A percentile compares a stretch with the other conserved stretches of the same genome.
Conservation (phyloP, 495 filamentous ascomycete species). For the Aspergillus nidulans region DNA sequence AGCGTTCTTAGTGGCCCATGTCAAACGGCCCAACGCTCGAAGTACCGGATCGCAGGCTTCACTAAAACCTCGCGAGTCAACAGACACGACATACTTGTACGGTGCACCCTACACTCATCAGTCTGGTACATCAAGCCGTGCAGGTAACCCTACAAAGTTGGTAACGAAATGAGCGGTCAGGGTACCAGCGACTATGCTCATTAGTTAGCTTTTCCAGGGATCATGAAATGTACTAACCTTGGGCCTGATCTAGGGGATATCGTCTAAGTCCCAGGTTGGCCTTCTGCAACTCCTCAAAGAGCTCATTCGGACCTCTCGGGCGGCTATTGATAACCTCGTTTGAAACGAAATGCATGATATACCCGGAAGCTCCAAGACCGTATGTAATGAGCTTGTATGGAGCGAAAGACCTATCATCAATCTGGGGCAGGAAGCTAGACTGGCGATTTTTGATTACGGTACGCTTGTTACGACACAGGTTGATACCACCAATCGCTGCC, state of each 20-base stretch:
- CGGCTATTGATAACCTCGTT: conserved; percentile 46
- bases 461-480: conserved; percentile 23
- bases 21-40: conserved; percentile 54
- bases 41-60: conserved; percentile 56
- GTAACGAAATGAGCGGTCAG: conserved; percentile 63
- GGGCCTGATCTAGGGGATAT: conserved; percentile 37
- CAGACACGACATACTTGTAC: conserved; percentile 74
- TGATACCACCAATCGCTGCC: conserved; percentile 29
- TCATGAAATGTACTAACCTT: conserved; percentile 28
- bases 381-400: conserved; percentile 31
- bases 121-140: conserved; percentile 2
- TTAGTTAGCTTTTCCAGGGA: neutral
- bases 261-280: conserved; percentile 56
- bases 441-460: conserved; percentile 13
- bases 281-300: conserved; percentile 59
- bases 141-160: conserved; percentile 58
- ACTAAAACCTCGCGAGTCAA: conserved; percentile 58
- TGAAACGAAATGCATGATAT: conserved; percentile 59
- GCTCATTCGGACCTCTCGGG: conserved; percentile 54
- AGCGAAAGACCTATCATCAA: conserved; percentile 15
- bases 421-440: conserved; percentile 10
- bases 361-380: conserved; percentile 44
- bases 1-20: conserved; percentile 56
- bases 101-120: conserved; percentile 57
- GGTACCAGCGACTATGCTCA: conserved; percentile 35